A percentile compares a stretch with the other conserved stretches of the same genome.
phyloP scores from a whole-genome alignment of 306 rosid genomes.

The Leucaena leucocephala region DNA sequence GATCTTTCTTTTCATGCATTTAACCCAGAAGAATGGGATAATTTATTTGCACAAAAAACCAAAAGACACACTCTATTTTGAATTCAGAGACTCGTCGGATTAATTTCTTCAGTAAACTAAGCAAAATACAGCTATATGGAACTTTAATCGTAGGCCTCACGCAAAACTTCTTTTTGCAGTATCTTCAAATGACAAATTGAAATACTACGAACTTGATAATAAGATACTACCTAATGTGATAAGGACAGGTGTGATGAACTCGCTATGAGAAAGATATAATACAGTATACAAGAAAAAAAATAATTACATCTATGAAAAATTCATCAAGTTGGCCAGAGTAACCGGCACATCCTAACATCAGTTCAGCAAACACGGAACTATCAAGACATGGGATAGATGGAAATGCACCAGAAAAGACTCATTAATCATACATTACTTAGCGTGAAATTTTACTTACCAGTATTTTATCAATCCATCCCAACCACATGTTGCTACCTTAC shows the following conservation, averaged over 20 bases:
- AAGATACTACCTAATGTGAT: neutral
- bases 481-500: too few relatives aligned
- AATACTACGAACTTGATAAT: neutral
- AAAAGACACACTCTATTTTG: too few relatives aligned
- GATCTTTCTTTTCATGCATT: too few relatives aligned
- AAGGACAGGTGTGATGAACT: neutral
- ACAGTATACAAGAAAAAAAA: neutral
- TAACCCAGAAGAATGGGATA: too few relatives aligned
- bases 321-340: conserved; percentile 17
- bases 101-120: neutral
- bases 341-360: neutral
- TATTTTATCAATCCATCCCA: conserved; percentile 55
- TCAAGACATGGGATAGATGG: conserved; percentile 9
- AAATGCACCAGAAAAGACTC: conserved; percentile 25
- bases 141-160: neutral
- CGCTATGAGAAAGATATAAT: neutral
- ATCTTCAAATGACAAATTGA: neutral
- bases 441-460: conserved; percentile 63
- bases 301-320: neutral
- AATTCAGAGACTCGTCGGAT: neutral
- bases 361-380: neutral
- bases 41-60: too few relatives aligned
- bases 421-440: neutral
- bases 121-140: neutral
- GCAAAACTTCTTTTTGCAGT: neutral